Conservation (phyloP, 2,329 filamentous ascomycete species). For the Myriosclerotinia duriaeana region DNA sequence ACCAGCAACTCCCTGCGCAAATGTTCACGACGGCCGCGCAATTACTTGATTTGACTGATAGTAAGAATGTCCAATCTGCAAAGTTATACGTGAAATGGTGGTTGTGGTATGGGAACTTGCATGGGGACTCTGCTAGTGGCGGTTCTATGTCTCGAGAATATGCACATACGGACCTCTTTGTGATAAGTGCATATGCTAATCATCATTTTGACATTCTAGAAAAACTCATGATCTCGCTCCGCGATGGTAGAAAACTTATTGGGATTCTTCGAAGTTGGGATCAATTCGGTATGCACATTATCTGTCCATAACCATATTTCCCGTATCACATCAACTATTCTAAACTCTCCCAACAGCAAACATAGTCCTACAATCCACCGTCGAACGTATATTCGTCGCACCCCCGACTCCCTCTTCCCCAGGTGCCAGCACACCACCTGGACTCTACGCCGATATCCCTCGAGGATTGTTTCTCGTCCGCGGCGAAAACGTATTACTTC, state of each 20-base stretch:
- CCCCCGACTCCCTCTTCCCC: conserved; percentile 48
- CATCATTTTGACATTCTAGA: conserved; percentile 54
- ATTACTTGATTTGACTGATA: conserved; percentile 93
- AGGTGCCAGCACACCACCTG: conserved; percentile 41
- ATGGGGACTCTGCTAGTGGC: background rate
- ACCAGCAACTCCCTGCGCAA: conserved; percentile 77
- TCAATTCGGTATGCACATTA: conserved; percentile 75
- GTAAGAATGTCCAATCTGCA: conserved; percentile 55
- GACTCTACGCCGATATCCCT: conserved; percentile 78
- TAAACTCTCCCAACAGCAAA: conserved; percentile 62
- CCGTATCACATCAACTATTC: conserved; percentile 21
- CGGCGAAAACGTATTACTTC: conserved; percentile 93
- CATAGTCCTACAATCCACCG: conserved; percentile 87
- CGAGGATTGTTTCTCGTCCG: conserved; percentile 88
- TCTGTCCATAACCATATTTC: background rate
- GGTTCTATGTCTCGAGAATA: conserved; percentile 2
- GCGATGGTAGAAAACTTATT: conserved; percentile 91
- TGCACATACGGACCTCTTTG: background rate
- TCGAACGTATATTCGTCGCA: conserved; percentile 74
- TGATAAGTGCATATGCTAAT: conserved; percentile 14
- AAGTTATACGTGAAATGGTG: background rate
- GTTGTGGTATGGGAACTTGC: conserved; percentile 10
- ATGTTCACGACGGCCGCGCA: conserved; percentile 99
- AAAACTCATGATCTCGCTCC: conserved; percentile 87
- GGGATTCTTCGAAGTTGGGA: conserved; percentile 95